phyloP scores from a whole-genome alignment of 768 basidiomycete genomes.

The Pulveroboletus ravenelii region DNA sequence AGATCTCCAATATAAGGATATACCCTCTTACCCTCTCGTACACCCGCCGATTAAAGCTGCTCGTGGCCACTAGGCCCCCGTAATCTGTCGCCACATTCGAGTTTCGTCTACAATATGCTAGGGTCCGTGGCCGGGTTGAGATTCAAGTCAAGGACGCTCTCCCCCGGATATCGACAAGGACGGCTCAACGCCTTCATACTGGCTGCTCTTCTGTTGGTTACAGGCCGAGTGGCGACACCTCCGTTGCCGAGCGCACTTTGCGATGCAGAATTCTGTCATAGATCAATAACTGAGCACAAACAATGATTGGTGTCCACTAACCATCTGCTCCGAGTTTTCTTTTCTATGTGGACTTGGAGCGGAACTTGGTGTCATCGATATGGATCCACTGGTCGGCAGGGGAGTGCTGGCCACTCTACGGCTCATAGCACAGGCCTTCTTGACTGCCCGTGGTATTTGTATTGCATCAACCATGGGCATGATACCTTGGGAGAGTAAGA shows the following conservation, averaged over 20 bases:
- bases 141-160: slow-evolving; percentile 13
- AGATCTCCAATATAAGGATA: too few relatives aligned
- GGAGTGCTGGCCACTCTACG: slow-evolving; percentile 32
- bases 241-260: neutral
- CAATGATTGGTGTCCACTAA: neutral
- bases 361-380: slow-evolving; percentile 1
- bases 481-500: slow-evolving; percentile 50
- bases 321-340: slow-evolving; percentile 4
- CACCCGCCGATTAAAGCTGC: neutral
- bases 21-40: neutral
- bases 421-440: slow-evolving; percentile 19
- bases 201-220: neutral
- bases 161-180: slow-evolving; percentile 10
- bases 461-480: slow-evolving; percentile 29
- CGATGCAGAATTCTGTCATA: neutral
- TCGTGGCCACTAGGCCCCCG: neutral
- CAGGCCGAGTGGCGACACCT: neutral
- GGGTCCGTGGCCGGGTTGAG: neutral
- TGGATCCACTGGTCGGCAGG: neutral
- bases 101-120: neutral
- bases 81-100: neutral
- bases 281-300: neutral
- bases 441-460: slow-evolving; percentile 2
- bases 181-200: slow-evolving; percentile 4
- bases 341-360: slow-evolving; percentile 4